Conservation (phyloP, 148 eudicot genomes). For the Simmondsia chinensis region DNA sequence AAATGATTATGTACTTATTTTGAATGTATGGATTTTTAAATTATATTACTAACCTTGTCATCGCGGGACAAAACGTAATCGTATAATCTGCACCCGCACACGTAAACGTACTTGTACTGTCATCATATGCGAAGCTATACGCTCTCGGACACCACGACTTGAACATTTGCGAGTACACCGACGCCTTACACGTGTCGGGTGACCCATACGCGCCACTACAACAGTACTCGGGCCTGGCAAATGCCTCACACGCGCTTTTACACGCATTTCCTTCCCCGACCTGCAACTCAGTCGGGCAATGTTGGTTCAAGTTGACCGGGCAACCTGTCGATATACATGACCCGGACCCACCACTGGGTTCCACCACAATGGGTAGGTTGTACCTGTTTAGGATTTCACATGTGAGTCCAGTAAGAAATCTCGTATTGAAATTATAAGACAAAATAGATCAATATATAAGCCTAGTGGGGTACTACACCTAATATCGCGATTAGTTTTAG, state of each 20-base stretch:
- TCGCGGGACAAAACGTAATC: conserved; percentile 51
- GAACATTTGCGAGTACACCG: conserved; percentile 47
- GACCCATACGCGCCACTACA: conserved; percentile 44
- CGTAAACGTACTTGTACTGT: conserved; percentile 60
- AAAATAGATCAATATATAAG: too few relatives aligned
- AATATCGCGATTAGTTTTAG: too few relatives aligned
- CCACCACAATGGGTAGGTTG: conserved; percentile 44
- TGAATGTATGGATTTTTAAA: neutral
- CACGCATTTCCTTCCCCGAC: conserved; percentile 43
- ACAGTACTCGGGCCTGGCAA: conserved; percentile 49
- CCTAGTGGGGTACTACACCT: too few relatives aligned
- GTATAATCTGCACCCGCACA: conserved; percentile 47
- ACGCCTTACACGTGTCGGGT: conserved; percentile 41
- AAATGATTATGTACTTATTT: neutral
- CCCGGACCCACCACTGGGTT: conserved; percentile 39
- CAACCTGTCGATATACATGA: conserved; percentile 49
- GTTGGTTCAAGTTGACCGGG: conserved; percentile 32
- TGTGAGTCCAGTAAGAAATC: too few relatives aligned
- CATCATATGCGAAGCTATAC: conserved; percentile 70
- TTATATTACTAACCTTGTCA: conserved; percentile 18
- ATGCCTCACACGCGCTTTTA: conserved; percentile 65
- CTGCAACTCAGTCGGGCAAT: conserved; percentile 46
- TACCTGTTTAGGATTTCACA: too few relatives aligned
- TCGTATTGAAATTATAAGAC: too few relatives aligned
- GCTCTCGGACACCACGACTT: conserved; percentile 55